Base-by-base conservation (phyloP, 805 yeast species). In the Candida tibetensis region DNA sequence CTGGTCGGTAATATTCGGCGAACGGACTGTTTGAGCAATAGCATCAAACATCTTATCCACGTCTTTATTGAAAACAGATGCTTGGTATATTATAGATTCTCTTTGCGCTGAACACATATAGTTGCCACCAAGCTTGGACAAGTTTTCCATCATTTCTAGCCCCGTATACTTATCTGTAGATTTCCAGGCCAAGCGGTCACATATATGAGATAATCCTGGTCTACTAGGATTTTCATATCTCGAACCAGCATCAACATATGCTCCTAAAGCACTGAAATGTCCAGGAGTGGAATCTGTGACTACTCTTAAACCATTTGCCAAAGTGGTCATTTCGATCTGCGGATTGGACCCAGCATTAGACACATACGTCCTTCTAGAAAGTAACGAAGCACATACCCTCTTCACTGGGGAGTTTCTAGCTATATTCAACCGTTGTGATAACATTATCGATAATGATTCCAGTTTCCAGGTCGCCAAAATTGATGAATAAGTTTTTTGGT, bases 81-180 rank as follows among this genome's bases (percentile, higher is more conserved):
- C 95, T 62, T 93, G 98, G 61, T 93, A 93, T 66, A 91, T 78
- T 69, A 91, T 74, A 3, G 95, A 77, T 60, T 93, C 99, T 54
- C 99, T 74, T 5, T 95, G 85, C 0, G 96, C 84, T 1, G 95
- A 83, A 55, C 95, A 85, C 79, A 87, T 90, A 62, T 85, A 89
- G 59, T 89, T 91, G 10, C 98, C 99, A 34, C 99, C 99, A 41
- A 93, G 62, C 26, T 77, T 70, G 40, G 88, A 89, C 45, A 93
- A 67, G 15, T 74, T 74, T 46, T 83, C 83, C 47, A 85, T 72
- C 87, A 93, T 85, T 36, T 82, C 74, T 30, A 72, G 64, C 2
- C 87, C 90, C 1, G 76, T 51, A 40, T 72, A 67, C 39, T 75
- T 67, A 25, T 70, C 60, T 0, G 91, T 83, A 4, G 87, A 78